Evolutionary conservation across 768 basidiomycete genomes (phyloP), one percentile per base, ranked within the genome.

Genomic region (Solioccasus polychromus): DNA sequence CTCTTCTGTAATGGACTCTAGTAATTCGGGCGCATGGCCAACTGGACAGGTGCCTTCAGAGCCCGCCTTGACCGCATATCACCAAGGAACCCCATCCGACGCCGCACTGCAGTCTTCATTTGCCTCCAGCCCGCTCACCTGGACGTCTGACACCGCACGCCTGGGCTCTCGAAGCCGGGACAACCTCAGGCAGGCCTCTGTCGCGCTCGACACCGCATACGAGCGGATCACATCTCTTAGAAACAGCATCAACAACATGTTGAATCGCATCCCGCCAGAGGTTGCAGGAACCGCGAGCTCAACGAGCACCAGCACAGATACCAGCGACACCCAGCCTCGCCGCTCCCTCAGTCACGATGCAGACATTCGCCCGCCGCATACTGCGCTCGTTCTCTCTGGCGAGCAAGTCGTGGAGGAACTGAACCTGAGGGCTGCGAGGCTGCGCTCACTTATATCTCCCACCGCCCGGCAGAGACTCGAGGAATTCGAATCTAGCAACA

Each of bases 181-280:
- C 36, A 71, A 54, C 56, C 62, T 80, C 24, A 74, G 74, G 26
- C 69, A 73, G 44, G 77, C 78, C n/a, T 73, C 79, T 31, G 64
- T 67, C n/a, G 75, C 75, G 7, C 65, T 82, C 30, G 76, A 80
- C 43, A 71, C 73, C 28, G 80, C 78, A 18, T 79, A 77, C 60
- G 71, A 68, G 50, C 73, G 77, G 36, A 76, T 82, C 56, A 71
- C 73, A 39, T 74, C 76, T 60, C 72, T 81, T 39, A 73, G 80
- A 47, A 72, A 71, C 24, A 78, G 69, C 50, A 69, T 83, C 28
- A 62, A 73, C 40, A 68, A 70, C 47, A 62, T 79, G 49, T 50
- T 67, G 54, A 59, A 56, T 51, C 60, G 63, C 48, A 62, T 77
- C 48, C 68, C 70, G 39, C 71, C 73, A 15, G 69, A 63, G 40